phyloP scores from a whole-genome alignment of 106 monocot species.

The Apostasia shenzhenica region DNA sequence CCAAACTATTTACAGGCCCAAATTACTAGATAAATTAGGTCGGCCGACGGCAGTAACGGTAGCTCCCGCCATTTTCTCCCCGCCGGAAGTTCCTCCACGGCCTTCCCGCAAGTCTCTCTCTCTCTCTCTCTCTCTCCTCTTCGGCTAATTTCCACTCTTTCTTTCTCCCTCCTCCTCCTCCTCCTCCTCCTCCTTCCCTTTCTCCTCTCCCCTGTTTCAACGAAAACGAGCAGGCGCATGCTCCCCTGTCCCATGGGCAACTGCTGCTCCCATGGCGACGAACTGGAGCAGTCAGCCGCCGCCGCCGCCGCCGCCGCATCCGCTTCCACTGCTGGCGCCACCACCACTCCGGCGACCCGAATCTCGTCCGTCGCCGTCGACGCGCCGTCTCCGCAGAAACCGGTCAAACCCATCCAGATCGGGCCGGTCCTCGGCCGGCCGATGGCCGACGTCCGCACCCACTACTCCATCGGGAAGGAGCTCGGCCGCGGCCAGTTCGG shows the following conservation, averaged over 20 bases:
- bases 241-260: conserved; percentile 15
- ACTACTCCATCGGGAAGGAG: conserved; percentile 48
- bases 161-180: too few relatives aligned
- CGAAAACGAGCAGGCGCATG: too few relatives aligned
- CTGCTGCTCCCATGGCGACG: conserved; percentile 11
- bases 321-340: background rate
- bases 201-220: too few relatives aligned
- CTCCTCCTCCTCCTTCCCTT: too few relatives aligned
- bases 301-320: background rate
- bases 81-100: too few relatives aligned
- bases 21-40: too few relatives aligned
- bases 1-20: too few relatives aligned
- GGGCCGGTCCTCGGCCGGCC: conserved; percentile 55
- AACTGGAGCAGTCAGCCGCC: background rate
- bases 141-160: too few relatives aligned
- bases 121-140: too few relatives aligned
- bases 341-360: background rate
- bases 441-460: conserved; percentile 42
- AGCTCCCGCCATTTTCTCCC: too few relatives aligned
- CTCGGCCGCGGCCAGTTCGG: conserved; percentile 67
- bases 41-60: too few relatives aligned
- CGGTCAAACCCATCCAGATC: conserved; percentile 20
- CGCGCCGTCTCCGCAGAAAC: background rate
- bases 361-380: background rate
- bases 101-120: too few relatives aligned